These are phyloP conservation scores for Irpex rosettiformis DNA, from an alignment of 1,284 basidiomycete genomes.

Conservation along the genomic window DNA sequence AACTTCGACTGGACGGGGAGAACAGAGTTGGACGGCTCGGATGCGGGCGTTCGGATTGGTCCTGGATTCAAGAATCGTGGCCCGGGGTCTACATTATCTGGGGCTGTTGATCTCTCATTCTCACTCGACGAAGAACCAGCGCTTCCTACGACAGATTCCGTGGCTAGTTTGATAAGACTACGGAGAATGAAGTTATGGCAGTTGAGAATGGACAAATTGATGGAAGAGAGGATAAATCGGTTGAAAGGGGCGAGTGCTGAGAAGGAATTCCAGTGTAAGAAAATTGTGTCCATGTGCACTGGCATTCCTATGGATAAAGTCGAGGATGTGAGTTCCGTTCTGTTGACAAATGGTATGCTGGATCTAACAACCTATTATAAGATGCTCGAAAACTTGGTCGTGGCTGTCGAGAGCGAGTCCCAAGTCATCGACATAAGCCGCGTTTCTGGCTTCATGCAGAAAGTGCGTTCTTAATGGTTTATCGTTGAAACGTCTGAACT, in stretches of 20 bases:
- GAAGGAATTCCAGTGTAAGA: slow-evolving; percentile 88
- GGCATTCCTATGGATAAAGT: slow-evolving; percentile 86
- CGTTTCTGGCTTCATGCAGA: slow-evolving; percentile 89
- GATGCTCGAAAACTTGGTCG: slow-evolving; percentile 86
- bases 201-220: slow-evolving; percentile 68
- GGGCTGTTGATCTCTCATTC: slow-evolving; percentile 54
- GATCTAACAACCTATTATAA: slow-evolving; percentile 28
- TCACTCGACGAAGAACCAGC: slow-evolving; percentile 64
- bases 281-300: slow-evolving; percentile 87
- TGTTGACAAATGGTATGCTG: background rate
- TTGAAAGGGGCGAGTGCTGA: slow-evolving; percentile 80
- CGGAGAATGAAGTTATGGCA: slow-evolving; percentile 83
- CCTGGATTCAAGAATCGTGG: slow-evolving; percentile 70
- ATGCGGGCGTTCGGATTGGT: slow-evolving; percentile 41
- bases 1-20: slow-evolving; percentile 87
- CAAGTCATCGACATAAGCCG: slow-evolving; percentile 82
- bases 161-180: slow-evolving; percentile 63
- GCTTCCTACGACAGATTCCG: slow-evolving; percentile 57
- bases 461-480: slow-evolving; percentile 37
- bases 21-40: slow-evolving; percentile 60
- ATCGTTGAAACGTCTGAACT: no score
- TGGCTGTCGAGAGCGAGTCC: slow-evolving; percentile 88
- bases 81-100: slow-evolving; percentile 55
- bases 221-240: slow-evolving; percentile 65
- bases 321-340: slow-evolving; percentile 68